Conservation (phyloP, 495 filamentous ascomycete genomes). For the Aspergillus haitiensis region DNA sequence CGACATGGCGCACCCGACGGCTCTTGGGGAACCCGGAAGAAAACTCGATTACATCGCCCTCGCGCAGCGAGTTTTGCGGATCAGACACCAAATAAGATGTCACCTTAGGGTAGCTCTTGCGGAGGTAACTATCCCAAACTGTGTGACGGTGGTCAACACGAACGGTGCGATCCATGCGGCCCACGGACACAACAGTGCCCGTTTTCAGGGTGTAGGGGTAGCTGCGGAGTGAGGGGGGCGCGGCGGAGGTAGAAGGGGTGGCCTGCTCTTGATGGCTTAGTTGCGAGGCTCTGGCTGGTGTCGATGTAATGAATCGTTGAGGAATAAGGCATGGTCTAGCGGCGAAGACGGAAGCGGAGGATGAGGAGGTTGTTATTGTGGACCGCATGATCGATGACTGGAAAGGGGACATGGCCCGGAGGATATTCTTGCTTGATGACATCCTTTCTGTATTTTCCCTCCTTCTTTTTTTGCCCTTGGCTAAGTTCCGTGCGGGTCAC, state of each 20-base stretch:
- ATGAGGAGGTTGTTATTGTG: slow-evolving; percentile 29
- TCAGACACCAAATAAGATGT: slow-evolving; percentile 66
- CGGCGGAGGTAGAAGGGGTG: slow-evolving; percentile 9
- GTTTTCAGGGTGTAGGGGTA: slow-evolving; percentile 43
- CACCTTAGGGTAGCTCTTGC: slow-evolving; percentile 44
- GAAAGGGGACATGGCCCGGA: slow-evolving; percentile 41
- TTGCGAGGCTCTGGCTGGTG: slow-evolving; percentile 20
- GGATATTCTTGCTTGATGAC: slow-evolving; percentile 33
- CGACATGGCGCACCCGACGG: slow-evolving; percentile 70
- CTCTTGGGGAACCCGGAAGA: slow-evolving; percentile 62
- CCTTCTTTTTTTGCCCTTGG: too few species aligned
- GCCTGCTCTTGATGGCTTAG: slow-evolving; percentile 17
- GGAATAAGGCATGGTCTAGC: slow-evolving; percentile 23
- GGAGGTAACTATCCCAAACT: slow-evolving; percentile 40
- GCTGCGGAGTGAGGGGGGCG: slow-evolving; percentile 35
- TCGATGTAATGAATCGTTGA: slow-evolving; percentile 23
- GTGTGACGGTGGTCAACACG: slow-evolving; percentile 40
- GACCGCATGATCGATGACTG: slow-evolving; percentile 35
- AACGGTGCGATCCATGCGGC: slow-evolving; percentile 48
- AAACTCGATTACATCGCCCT: slow-evolving; percentile 80
- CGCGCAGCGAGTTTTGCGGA: slow-evolving; percentile 67
- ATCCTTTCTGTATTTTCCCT: slow-evolving; percentile 22
- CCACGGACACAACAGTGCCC: slow-evolving; percentile 49
- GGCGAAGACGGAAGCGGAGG: slow-evolving; percentile 24
- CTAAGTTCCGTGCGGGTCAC: too few species aligned